A percentile compares a stretch with the other conserved stretches of the same genome.
Evolutionary conservation across 768 basidiomycete genomes (phyloP).

Genomic region (Lepiota subincarnata): DNA sequence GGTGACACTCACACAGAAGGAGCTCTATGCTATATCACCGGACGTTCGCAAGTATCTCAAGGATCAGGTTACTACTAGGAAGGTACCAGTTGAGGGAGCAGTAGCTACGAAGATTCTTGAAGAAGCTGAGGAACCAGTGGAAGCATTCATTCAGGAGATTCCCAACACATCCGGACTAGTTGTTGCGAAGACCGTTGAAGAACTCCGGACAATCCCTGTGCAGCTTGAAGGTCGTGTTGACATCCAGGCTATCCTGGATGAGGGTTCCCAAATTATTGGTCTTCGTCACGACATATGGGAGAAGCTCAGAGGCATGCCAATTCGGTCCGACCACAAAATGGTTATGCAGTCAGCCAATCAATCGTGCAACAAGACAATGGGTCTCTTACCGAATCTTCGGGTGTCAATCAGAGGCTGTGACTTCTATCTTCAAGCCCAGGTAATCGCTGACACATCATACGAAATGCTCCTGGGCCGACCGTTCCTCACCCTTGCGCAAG

Average conservation of each 20-base stretch:
- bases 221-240: slow-evolving; percentile 7
- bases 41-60: slow-evolving; percentile 15
- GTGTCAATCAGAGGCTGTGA: slow-evolving; percentile 12
- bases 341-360: slow-evolving; percentile 21
- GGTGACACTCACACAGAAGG: slow-evolving; percentile 14
- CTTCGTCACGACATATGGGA: slow-evolving; percentile 16
- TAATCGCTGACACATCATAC: slow-evolving; percentile 18
- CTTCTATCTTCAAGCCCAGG: slow-evolving; percentile 20
- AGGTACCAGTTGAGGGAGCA: background rate
- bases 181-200: slow-evolving; percentile 14
- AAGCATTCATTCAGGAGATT: background rate
- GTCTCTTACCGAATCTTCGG: slow-evolving; percentile 15
- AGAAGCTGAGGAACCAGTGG: background rate
- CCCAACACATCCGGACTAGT: background rate
- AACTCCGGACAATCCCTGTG: slow-evolving; percentile 13
- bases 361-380: slow-evolving; percentile 12
- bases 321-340: slow-evolving; percentile 15
- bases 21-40: slow-evolving; percentile 15
- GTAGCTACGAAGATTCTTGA: background rate
- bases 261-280: slow-evolving; percentile 16
- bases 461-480: slow-evolving; percentile 20
- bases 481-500: slow-evolving; percentile 16
- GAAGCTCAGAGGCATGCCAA: slow-evolving; percentile 3
- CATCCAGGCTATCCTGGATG: slow-evolving; percentile 15
- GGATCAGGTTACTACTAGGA: slow-evolving; percentile 13